Conservation (phyloP, 495 filamentous ascomycete genomes). For the Tuber umbilicatum region DNA sequence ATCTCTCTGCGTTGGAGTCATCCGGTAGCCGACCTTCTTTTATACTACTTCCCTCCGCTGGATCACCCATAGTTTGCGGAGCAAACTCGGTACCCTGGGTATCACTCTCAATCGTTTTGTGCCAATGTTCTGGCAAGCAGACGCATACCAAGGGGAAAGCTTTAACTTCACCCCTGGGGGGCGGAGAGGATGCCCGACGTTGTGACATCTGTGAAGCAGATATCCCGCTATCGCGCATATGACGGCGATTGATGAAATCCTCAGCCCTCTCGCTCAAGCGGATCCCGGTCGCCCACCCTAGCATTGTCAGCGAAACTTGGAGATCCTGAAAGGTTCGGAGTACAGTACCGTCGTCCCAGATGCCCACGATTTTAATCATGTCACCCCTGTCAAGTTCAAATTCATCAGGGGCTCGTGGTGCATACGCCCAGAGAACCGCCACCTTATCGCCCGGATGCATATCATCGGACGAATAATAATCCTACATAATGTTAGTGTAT, state of each 20-base stretch:
- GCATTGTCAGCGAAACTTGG: constrained; percentile 6
- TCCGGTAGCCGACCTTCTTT: constrained; percentile 24
- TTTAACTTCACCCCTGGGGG: constrained; percentile 80
- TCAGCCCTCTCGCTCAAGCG: constrained; percentile 76
- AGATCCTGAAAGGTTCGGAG: background rate
- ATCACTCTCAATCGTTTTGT: constrained; percentile 90
- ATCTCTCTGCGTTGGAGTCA: constrained; percentile 12
- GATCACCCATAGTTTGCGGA: constrained; percentile 17
- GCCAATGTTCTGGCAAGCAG: constrained; percentile 94
- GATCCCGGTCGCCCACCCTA: constrained; percentile 83
- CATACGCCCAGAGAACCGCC: constrained; percentile 91
- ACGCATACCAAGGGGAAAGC: constrained; percentile 98
- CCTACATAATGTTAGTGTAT: constrained; percentile 41
- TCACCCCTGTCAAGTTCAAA: constrained; percentile 91
- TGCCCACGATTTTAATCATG: constrained; percentile 97
- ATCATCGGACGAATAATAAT: constrained; percentile 96
- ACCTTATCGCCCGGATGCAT: constrained; percentile 89
- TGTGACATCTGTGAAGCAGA: constrained; percentile 52
- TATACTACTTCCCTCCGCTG: constrained; percentile 9
- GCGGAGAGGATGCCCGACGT: constrained; percentile 56
- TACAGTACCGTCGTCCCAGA: constrained; percentile 84
- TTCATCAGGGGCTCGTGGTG: constrained; percentile 87
- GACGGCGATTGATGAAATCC: constrained; percentile 71
- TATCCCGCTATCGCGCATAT: constrained; percentile 88
- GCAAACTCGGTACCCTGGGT: constrained; percentile 29